A percentile compares a stretch with the other conserved stretches of the same genome.
These are phyloP conservation scores for Boletus bicolor DNA, from an alignment of 768 basidiomycete species.

Conservation along the genomic window DNA sequence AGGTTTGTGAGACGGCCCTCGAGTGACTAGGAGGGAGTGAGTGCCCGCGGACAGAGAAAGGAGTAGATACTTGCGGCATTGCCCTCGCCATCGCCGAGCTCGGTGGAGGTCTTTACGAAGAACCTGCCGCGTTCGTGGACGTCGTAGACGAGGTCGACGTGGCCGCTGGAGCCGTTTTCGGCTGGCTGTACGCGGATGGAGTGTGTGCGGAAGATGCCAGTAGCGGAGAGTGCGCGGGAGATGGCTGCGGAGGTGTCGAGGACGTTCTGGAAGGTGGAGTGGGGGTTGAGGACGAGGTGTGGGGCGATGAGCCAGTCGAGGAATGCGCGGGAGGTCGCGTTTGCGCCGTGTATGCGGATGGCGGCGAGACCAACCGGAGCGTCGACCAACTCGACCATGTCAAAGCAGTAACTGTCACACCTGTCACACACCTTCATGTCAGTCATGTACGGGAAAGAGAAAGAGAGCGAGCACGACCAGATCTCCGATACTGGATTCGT, in stretches of 20 bases:
- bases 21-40: constrained; percentile 49
- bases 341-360: constrained; percentile 79
- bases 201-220: constrained; percentile 74
- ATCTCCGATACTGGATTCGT: constrained; percentile 67
- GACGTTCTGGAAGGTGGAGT: constrained; percentile 54
- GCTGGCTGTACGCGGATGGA: constrained; percentile 61
- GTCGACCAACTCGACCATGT: constrained; percentile 38
- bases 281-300: constrained; percentile 34
- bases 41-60: neutral
- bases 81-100: constrained; percentile 91
- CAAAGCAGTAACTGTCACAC: constrained; percentile 15
- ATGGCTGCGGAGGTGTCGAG: constrained; percentile 69
- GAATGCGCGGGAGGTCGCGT: constrained; percentile 73
- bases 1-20: constrained; percentile 82
- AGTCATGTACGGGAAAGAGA: constrained; percentile 66
- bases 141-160: constrained; percentile 79
- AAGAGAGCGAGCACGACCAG: constrained; percentile 43
- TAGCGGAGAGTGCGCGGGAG: constrained; percentile 59
- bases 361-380: constrained; percentile 67
- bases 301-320: constrained; percentile 77
- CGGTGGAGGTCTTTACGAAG: constrained; percentile 80
- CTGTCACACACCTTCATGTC: constrained; percentile 26
- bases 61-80: constrained; percentile 64
- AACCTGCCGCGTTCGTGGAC: constrained; percentile 74
- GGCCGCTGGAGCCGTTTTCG: constrained; percentile 50